Conservation (phyloP, 345 rosid genomes). For the Acer yangbiense region DNA sequence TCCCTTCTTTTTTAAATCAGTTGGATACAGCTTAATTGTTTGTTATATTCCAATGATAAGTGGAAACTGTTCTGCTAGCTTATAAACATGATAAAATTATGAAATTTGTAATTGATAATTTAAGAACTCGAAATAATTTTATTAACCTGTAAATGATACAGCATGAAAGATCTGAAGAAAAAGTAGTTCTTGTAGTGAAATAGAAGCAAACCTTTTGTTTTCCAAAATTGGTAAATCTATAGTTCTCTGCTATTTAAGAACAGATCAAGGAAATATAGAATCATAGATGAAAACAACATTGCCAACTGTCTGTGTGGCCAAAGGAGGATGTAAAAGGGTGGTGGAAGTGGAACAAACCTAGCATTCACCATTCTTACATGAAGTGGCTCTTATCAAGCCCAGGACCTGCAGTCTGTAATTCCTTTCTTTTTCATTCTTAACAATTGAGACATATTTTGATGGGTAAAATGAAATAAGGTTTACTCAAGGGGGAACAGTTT, state of each 20-base stretch:
- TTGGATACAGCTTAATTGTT: not conserved
- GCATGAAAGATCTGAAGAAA: not conserved
- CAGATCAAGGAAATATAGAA: not conserved
- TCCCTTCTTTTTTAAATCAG: slow-evolving; percentile 17
- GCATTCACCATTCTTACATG: too few relatives aligned
- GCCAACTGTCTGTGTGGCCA: not conserved
- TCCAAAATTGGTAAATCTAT: not conserved
- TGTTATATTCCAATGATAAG: not conserved
- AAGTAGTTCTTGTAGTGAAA: not conserved
- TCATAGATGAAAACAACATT: not conserved
- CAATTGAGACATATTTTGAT: not conserved
- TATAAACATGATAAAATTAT: not conserved
- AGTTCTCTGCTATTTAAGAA: not conserved
- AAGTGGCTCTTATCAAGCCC: too few relatives aligned
- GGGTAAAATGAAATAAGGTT: not conserved
- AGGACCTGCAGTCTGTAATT: too few relatives aligned
- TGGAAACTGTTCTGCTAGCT: slow-evolving; percentile 1
- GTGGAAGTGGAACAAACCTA: too few relatives aligned
- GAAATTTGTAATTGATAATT: not conserved
- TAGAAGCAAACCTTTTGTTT: not conserved
- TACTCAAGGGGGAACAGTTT: not conserved
- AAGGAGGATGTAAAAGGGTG: not conserved
- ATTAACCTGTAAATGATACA: too few relatives aligned
- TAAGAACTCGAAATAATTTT: not conserved
- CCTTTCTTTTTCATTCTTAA: not conserved